phyloP scores from a whole-genome alignment of 768 basidiomycete genomes.

The Mycena albidolilacea region DNA sequence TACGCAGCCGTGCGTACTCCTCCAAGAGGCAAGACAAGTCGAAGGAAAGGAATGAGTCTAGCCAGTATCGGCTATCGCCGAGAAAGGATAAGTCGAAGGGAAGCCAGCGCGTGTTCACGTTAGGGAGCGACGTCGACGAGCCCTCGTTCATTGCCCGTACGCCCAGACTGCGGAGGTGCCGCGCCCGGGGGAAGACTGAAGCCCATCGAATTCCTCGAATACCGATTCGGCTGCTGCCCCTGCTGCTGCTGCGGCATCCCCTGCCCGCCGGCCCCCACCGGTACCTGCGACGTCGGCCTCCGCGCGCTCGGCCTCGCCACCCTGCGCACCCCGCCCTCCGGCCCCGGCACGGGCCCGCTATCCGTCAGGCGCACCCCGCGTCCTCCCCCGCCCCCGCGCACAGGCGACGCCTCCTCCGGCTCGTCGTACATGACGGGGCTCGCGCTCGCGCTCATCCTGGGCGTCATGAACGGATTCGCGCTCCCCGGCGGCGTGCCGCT shows the following conservation, averaged over 20 bases:
- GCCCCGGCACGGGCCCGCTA: constrained; percentile 84
- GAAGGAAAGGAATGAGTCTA: too few species aligned
- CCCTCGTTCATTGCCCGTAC: neutral
- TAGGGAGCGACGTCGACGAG: too few species aligned
- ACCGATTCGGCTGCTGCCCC: constrained; percentile 68
- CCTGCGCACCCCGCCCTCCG: constrained; percentile 80
- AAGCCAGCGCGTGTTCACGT: too few species aligned
- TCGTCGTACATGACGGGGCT: constrained; percentile 59
- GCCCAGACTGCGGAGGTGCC: constrained; percentile 68
- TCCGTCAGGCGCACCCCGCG: constrained; percentile 88
- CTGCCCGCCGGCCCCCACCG: constrained; percentile 41
- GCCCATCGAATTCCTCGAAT: constrained; percentile 72
- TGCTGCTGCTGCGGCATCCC: constrained; percentile 37
- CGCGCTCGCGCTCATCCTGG: constrained; percentile 54
- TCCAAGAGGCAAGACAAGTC: neutral
- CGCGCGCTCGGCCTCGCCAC: constrained; percentile 75
- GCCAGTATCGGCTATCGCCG: too few species aligned
- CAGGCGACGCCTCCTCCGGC: constrained; percentile 52
- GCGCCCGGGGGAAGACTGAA: constrained; percentile 81
- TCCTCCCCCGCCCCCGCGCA: constrained; percentile 51
- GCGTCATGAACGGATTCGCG: constrained; percentile 66
- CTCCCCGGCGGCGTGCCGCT: constrained; percentile 58
- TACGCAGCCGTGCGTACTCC: too few species aligned
- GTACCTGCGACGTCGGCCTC: constrained; percentile 72
- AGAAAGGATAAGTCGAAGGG: too few species aligned